These are phyloP conservation scores for Saccharomycopsis babjevae DNA, from an alignment of 805 yeast species.

Conservation along the genomic window DNA sequence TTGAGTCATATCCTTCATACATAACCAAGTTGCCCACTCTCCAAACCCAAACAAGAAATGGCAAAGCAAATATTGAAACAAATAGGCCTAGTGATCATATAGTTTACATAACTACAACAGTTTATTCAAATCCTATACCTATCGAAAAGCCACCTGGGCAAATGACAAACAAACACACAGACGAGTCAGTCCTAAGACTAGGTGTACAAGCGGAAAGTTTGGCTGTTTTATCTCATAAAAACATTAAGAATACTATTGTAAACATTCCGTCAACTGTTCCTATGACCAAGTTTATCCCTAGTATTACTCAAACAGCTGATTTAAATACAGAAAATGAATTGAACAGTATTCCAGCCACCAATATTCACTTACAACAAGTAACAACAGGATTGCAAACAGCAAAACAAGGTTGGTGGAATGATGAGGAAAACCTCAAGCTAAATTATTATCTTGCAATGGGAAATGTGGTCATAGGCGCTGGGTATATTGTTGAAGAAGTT, in stretches of 20 bases:
- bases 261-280: too few relatives aligned
- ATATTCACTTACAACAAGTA: background rate
- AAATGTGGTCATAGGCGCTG: slow-evolving; percentile 14
- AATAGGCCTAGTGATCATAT: background rate
- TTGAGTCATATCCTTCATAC: background rate
- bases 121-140: background rate
- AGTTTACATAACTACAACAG: background rate
- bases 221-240: background rate
- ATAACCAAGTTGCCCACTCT: background rate
- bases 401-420: background rate
- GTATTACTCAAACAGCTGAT: background rate
- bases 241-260: background rate
- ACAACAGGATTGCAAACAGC: background rate
- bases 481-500: slow-evolving; percentile 13
- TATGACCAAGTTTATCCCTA: too few relatives aligned
- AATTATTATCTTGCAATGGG: slow-evolving; percentile 11
- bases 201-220: background rate
- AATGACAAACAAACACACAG: background rate
- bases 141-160: background rate
- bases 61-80: background rate
- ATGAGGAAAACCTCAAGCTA: slow-evolving; percentile 4
- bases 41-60: background rate
- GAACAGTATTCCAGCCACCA: background rate
- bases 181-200: background rate
- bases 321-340: background rate